A percentile compares a stretch with the other conserved stretches of the same genome.
phyloP scores from a whole-genome alignment of 139 green algal species.

The Micromonas commoda region DNA sequence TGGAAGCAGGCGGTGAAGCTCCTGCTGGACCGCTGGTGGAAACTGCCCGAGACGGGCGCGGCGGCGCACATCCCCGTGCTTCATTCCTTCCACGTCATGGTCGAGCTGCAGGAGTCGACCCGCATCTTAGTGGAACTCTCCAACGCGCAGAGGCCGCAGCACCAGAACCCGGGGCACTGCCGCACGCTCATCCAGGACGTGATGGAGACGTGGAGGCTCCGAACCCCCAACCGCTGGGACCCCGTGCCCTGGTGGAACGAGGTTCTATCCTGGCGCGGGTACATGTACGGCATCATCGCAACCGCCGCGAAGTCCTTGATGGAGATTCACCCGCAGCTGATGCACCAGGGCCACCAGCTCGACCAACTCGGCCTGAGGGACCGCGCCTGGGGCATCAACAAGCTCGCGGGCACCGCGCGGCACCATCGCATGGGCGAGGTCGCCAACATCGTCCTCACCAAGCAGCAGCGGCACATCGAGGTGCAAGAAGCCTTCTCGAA shows the following conservation, averaged over 20 bases:
- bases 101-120: conserved; percentile 83
- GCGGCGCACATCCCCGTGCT: conserved; percentile 57
- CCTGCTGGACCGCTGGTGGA: conserved; percentile 69
- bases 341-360: conserved; percentile 41
- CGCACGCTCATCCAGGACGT: conserved; percentile 70
- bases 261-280: conserved; percentile 90
- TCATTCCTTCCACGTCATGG: conserved; percentile 74
- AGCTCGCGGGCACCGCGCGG: conserved; percentile 70
- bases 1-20: conserved; percentile 44
- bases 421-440: conserved; percentile 51
- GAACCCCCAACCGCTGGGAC: conserved; percentile 94
- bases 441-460: conserved; percentile 71
- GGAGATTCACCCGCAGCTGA: conserved; percentile 41
- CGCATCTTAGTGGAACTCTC: conserved; percentile 67
- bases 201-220: conserved; percentile 79
- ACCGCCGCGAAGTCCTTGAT: conserved; percentile 57
- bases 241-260: conserved; percentile 78
- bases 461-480: conserved; percentile 95
- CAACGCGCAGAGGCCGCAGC: not conserved
- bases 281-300: conserved; percentile 95
- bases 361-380: conserved; percentile 69
- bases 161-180: not conserved
- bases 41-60: conserved; percentile 71
- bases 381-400: conserved; percentile 93
- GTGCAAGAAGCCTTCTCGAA: conserved; percentile 95